These are phyloP conservation scores for Chaetomium strumarium DNA, from an alignment of 2,329 filamentous ascomycete species.

Conservation along the genomic window DNA sequence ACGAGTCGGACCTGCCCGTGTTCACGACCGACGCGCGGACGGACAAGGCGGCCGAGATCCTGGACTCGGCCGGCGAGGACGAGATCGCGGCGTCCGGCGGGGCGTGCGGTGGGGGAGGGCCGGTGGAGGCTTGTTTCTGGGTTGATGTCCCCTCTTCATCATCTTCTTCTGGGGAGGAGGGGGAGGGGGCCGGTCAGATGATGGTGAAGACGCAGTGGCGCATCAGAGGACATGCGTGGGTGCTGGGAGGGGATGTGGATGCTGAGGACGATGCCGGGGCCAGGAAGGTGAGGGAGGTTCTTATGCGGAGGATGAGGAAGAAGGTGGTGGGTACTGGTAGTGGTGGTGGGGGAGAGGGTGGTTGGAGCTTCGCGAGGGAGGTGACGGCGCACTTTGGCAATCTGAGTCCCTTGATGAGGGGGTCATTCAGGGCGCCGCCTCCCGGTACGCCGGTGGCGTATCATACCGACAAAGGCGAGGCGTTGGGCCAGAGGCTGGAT, in stretches of 20 bases:
- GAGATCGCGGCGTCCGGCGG: constrained; percentile 37
- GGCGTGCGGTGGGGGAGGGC: constrained; percentile 57
- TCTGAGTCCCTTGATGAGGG: constrained; percentile 72
- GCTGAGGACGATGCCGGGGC: constrained; percentile 48
- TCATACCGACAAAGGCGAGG: constrained; percentile 38
- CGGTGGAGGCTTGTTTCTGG: constrained; percentile 85
- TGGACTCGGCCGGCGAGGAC: constrained; percentile 40
- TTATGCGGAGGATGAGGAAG: constrained; percentile 59
- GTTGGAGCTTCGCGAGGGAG: constrained; percentile 76
- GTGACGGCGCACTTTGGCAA: constrained; percentile 88
- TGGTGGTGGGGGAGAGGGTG: constrained; percentile 29
- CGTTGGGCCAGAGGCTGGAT: constrained; percentile 55
- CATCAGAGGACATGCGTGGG: constrained; percentile 67
- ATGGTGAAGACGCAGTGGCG: constrained; percentile 74
- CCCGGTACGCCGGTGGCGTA: constrained; percentile 57
- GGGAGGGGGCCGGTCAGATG: too few relatives aligned
- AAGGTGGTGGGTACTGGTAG: not conserved
- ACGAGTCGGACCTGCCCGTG: constrained; percentile 70
- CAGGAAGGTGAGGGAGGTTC: constrained; percentile 47
- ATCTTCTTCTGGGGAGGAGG: constrained; percentile 38
- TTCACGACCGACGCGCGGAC: constrained; percentile 87
- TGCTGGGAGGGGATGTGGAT: constrained; percentile 62
- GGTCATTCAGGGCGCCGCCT: constrained; percentile 65
- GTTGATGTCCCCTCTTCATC: constrained; percentile 28
- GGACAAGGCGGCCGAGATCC: constrained; percentile 72